Evolutionary conservation across 306 rosid species (phyloP).

Genomic region (Lathyrus aphaca): DNA sequence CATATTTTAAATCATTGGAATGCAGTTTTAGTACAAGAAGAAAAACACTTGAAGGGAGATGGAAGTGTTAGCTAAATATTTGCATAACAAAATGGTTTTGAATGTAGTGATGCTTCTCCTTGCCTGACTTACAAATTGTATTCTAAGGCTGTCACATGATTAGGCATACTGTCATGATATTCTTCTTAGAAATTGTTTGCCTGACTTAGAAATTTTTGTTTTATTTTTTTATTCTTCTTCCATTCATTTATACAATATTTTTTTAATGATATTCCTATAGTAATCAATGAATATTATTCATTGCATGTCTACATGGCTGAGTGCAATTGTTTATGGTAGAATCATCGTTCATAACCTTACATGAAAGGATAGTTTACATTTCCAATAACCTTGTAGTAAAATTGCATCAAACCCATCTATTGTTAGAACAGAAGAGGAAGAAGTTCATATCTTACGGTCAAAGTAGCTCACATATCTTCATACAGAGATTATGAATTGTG

Average conservation of each 20-base stretch:
- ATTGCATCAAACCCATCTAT: too few species aligned
- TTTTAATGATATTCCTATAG: neutral
- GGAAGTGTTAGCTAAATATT: slow-evolving; percentile 38
- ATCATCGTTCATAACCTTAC: neutral
- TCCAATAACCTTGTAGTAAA: too few species aligned
- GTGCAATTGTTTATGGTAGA: neutral
- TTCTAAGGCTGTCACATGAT: slow-evolving; percentile 10
- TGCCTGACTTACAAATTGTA: slow-evolving; percentile 23
- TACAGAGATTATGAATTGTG: too few species aligned
- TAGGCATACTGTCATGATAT: slow-evolving; percentile 14
- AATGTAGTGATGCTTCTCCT: slow-evolving; percentile 25
- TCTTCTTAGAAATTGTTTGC: too few species aligned
- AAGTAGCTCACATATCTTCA: too few species aligned
- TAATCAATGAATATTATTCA: neutral
- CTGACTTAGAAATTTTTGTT: too few species aligned
- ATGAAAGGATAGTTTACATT: neutral
- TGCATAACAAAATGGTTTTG: neutral
- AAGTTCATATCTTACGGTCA: too few species aligned
- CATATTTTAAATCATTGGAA: slow-evolving; percentile 32
- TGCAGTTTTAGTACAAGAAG: slow-evolving; percentile 44
- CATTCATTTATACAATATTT: too few species aligned
- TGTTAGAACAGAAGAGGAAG: too few species aligned
- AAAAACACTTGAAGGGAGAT: slow-evolving; percentile 46
- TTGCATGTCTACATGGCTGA: neutral
- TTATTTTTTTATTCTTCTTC: too few species aligned